Percentiles rank a stretch among this genome's conserved stretches.
phyloP scores from a whole-genome alignment of 2,329 filamentous ascomycete genomes.

The Pseudomassariella vexata region DNA sequence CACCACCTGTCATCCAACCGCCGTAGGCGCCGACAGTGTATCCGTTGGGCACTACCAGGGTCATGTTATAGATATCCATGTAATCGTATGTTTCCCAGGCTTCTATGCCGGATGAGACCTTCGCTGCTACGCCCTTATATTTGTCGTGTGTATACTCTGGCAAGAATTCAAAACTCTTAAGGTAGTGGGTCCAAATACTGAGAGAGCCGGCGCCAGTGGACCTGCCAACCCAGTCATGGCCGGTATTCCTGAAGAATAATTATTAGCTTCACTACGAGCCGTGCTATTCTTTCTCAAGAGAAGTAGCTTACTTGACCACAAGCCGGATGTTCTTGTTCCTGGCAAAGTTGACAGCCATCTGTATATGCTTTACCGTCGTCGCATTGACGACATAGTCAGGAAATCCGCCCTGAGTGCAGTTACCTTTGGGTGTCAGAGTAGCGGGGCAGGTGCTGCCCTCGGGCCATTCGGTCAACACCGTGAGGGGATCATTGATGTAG shows the following conservation, averaged over 20 bases:
- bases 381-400: conserved; percentile 31
- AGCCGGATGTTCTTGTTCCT: conserved; percentile 28
- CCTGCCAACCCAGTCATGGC: conserved; percentile 40
- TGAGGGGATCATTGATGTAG: conserved; percentile 27
- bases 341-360: conserved; percentile 27
- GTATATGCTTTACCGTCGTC: conserved; percentile 27
- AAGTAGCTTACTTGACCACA: conserved; percentile 26
- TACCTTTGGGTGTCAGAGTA: conserved; percentile 14
- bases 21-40: conserved; percentile 34
- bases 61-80: conserved; percentile 21
- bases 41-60: conserved; percentile 24
- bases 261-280: conserved; percentile 23
- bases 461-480: conserved; percentile 22
- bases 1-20: conserved; percentile 45
- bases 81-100: conserved; percentile 26
- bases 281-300: conserved; percentile 14
- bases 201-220: conserved; percentile 39
- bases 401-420: conserved; percentile 27
- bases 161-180: conserved; percentile 34
- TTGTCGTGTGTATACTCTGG: conserved; percentile 21
- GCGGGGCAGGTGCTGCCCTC: conserved; percentile 26
- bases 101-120: conserved; percentile 31
- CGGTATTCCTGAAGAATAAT: conserved; percentile 35
- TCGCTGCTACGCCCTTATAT: conserved; percentile 28
- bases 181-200: conserved; percentile 42